Conservation (phyloP, 2,329 filamentous ascomycete species). For the Colletotrichum australisinense region DNA sequence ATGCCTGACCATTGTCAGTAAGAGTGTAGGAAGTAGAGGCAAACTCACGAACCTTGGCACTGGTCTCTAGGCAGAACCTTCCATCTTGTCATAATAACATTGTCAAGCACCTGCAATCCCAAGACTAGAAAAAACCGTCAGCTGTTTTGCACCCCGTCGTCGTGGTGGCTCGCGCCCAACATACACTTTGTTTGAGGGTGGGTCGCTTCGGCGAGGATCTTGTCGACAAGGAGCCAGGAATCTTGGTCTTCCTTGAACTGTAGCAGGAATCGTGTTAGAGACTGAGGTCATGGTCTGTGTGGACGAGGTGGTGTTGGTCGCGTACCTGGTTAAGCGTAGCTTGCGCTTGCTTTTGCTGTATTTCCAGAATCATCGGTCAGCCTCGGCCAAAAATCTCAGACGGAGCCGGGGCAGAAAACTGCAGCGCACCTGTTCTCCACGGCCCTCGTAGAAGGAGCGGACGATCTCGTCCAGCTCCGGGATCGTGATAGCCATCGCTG, state of each 20-base stretch:
- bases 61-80: constrained; percentile 97
- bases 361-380: constrained; percentile 53
- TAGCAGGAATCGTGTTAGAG: constrained; percentile 42
- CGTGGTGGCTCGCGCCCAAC: constrained; percentile 46
- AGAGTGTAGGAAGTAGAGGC: background rate
- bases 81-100: constrained; percentile 99
- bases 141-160: background rate
- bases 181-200: constrained; percentile 97
- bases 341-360: constrained; percentile 95
- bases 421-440: constrained; percentile 84
- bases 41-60: constrained; percentile 74
- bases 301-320: constrained; percentile 37
- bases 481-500: constrained; percentile 77
- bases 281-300: constrained; percentile 6
- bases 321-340: constrained; percentile 91
- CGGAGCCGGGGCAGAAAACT: constrained; percentile 14
- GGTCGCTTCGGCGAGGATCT: constrained; percentile 92
- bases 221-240: constrained; percentile 96
- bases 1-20: constrained; percentile 72
- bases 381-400: constrained; percentile 38
- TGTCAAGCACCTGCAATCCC: constrained; percentile 95
- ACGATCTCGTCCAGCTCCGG: constrained; percentile 96
- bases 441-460: constrained; percentile 96
- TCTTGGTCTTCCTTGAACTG: constrained; percentile 99
- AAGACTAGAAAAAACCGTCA: constrained; percentile 69